Evolutionary conservation across 352 stramenopile species (phyloP).

Genomic region (Pythium brachiatum): DNA sequence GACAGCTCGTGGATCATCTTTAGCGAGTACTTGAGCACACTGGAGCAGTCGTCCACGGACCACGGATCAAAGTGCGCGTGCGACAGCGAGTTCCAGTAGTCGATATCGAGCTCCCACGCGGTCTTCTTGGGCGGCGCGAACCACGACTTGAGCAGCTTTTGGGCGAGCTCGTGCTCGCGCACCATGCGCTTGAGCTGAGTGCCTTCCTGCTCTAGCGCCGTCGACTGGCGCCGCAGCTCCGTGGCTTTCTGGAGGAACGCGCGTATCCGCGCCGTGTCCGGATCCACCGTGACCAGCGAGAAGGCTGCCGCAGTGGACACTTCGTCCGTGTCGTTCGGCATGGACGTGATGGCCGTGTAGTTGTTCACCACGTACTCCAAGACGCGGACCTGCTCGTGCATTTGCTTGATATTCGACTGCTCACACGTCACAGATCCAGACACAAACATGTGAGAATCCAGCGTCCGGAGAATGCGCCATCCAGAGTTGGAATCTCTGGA

Average conservation of each 20-base stretch:
- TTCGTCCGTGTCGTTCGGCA: background rate
- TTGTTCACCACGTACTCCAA: conserved; percentile 22
- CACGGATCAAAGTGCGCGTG: conserved; percentile 18
- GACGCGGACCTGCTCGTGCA: conserved; percentile 22
- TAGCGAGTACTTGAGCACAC: conserved; percentile 24
- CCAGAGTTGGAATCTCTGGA: background rate
- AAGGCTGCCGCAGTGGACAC: background rate
- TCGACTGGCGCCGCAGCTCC: conserved; percentile 10
- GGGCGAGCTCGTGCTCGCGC: conserved; percentile 25
- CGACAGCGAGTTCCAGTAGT: conserved; percentile 26
- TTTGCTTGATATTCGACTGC: conserved; percentile 21
- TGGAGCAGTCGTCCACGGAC: conserved; percentile 24
- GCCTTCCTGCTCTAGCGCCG: conserved; percentile 17
- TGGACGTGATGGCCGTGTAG: conserved; percentile 18
- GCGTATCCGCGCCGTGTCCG: conserved; percentile 20
- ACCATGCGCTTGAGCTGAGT: conserved; percentile 20
- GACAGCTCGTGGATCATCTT: conserved; percentile 27
- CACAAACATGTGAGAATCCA: background rate
- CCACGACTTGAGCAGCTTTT: conserved; percentile 28
- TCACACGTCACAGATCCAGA: conserved; percentile 8
- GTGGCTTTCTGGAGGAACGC: conserved; percentile 14
- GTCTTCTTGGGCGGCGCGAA: conserved; percentile 22
- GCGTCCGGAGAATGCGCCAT: background rate
- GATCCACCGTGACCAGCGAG: conserved; percentile 2
- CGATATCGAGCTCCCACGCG: conserved; percentile 26